phyloP scores from a whole-genome alignment of 805 yeast genomes.

The Wickerhamiella dianesei region DNA sequence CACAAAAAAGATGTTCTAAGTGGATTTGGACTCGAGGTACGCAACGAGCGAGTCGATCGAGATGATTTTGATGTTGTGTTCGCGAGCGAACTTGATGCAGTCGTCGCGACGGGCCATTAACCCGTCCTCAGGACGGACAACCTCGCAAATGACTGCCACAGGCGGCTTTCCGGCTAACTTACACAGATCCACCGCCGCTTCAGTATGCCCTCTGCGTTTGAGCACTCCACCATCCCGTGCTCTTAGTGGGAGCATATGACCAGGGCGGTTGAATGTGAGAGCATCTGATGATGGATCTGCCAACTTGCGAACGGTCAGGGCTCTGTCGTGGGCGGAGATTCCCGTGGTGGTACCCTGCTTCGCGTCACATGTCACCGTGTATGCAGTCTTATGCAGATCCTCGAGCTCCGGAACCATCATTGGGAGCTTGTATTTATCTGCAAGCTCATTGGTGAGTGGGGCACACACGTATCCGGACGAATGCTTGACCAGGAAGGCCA shows the following conservation, averaged over 20 bases:
- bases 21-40: slow-evolving; percentile 35
- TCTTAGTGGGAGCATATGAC: slow-evolving; percentile 85
- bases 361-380: slow-evolving; percentile 82
- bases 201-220: slow-evolving; percentile 88
- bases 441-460: slow-evolving; percentile 64
- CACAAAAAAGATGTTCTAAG: no score
- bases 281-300: slow-evolving; percentile 49
- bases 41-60: slow-evolving; percentile 64
- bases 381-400: slow-evolving; percentile 94
- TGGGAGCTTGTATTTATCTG: slow-evolving; percentile 69
- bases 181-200: slow-evolving; percentile 87
- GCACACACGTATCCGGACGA: slow-evolving; percentile 82
- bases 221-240: slow-evolving; percentile 77
- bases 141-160: slow-evolving; percentile 86
- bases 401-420: slow-evolving; percentile 50
- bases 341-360: slow-evolving; percentile 92
- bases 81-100: slow-evolving; percentile 54
- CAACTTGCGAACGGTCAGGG: slow-evolving; percentile 59
- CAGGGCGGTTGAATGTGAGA: slow-evolving; percentile 72
- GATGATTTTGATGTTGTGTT: slow-evolving; percentile 52
- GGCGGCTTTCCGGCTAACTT: slow-evolving; percentile 62
- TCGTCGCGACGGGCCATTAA: slow-evolving; percentile 88
- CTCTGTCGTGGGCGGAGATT: slow-evolving; percentile 87
- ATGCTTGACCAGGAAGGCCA: slow-evolving; percentile 83
- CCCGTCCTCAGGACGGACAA: slow-evolving; percentile 87